Percentiles rank a stretch among this genome's conserved stretches.
Conservation (phyloP, 257 asterid species). For the Plectranthus barbatus region DNA sequence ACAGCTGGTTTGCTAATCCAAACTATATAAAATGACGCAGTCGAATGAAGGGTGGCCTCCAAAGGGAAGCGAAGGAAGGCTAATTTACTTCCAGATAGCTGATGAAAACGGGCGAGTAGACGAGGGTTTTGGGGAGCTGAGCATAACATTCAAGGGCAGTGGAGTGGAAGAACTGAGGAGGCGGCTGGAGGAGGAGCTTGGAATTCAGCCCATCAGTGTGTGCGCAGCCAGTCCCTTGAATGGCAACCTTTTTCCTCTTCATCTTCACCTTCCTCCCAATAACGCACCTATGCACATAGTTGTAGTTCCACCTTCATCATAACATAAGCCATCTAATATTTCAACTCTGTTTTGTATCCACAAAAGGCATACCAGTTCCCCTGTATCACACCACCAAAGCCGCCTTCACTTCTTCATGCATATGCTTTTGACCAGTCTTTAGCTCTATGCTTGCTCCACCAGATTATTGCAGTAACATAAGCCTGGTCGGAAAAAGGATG, state of each 20-base stretch:
- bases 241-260: conserved; percentile 83
- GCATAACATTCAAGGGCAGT: conserved; percentile 59
- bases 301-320: conserved; percentile 51
- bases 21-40: too few species aligned
- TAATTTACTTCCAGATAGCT: conserved; percentile 46
- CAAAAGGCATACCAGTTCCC: too few species aligned
- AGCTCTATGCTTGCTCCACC: too few species aligned
- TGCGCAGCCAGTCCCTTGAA: conserved; percentile 66
- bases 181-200: conserved; percentile 57
- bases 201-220: conserved; percentile 50
- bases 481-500: conserved; percentile 96
- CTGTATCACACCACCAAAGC: too few species aligned
- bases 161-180: conserved; percentile 47
- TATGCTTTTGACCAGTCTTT: too few species aligned
- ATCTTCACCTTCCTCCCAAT: conserved; percentile 88
- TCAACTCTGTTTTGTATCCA: too few species aligned
- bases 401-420: too few species aligned
- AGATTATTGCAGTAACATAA: conserved; percentile 55
- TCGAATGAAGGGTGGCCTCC: conserved; percentile 61
- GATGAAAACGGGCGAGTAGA: conserved; percentile 61
- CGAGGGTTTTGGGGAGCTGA: conserved; percentile 40
- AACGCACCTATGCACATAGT: conserved; percentile 60
- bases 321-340: too few species aligned
- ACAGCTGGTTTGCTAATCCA: too few species aligned
- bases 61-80: conserved; percentile 58